Base-by-base conservation (phyloP, 805 yeast species). In the Yamadazyma ubonensis region DNA sequence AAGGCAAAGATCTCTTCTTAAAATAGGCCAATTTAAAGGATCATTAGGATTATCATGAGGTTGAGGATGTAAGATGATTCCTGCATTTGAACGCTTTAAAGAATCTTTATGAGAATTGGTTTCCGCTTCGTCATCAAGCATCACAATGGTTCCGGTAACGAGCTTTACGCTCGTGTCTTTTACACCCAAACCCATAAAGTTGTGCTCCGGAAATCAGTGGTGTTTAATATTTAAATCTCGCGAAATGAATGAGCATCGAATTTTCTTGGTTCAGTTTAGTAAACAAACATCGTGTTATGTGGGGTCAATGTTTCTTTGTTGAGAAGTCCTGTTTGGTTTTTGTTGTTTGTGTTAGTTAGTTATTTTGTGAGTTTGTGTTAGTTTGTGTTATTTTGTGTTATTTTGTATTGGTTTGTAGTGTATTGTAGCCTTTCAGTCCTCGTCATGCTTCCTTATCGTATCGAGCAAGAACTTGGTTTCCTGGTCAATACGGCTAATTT, bases 1-100 rank as follows among this genome's bases (percentile, higher is more conserved):
- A 29, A 79, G 58, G 6, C 82, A 76, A 33, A 76, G 43, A 44
- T 79, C 84, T 20, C 82, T 62, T 29, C 76, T 64, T 78, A 81
- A 75, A 6, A 68, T 50, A 1, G 84, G 82, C 86, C 85, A 78
- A 50, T 79, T 80, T 29, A 79, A 61, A 2, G 86, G 86, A 46
- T 79, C 86, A 49, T 80, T 78, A 4, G 82, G 81, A 45, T 73
- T 64, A 48, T 78, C 76, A 27, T 75, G 77, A 4, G 86, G 86
- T 53, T 79, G 86, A 0, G 86, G 86, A 39, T 67, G 59, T 25
- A 80, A 58, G 23, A 79, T 68, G 16, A 79, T 58, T 1, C 84
- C 84, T 3, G 57, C 53, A 6, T 62, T 54, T 4, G 76, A 71
- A 31, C 64, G 69, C 42, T 79, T 78, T 34, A 76, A 54, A 4